phyloP scores from a whole-genome alignment of 148 eudicot species.

The Rhododendron mucronatum region DNA sequence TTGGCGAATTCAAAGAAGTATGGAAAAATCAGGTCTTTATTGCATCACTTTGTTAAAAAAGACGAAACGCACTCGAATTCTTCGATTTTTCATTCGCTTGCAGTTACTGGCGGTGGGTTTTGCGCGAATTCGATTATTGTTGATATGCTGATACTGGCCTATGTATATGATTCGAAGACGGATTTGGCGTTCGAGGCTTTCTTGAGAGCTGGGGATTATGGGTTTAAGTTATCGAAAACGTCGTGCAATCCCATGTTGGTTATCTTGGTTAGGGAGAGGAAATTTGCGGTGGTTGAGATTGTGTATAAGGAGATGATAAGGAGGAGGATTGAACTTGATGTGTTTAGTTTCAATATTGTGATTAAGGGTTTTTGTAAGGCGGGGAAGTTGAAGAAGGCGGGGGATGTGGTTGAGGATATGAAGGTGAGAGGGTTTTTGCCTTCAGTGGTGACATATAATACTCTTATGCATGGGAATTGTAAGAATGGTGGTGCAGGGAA shows the following conservation, averaged over 20 bases:
- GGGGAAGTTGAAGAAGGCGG: slow-evolving; percentile 58
- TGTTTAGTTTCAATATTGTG: slow-evolving; percentile 54
- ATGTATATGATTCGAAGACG: slow-evolving; percentile 30
- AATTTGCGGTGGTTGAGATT: slow-evolving; percentile 35
- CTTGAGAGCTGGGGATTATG: slow-evolving; percentile 65
- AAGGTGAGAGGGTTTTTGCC: slow-evolving; percentile 52
- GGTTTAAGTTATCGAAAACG: slow-evolving; percentile 44
- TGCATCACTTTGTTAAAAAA: slow-evolving; percentile 39
- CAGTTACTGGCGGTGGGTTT: slow-evolving; percentile 20
- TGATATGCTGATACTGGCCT: slow-evolving; percentile 55
- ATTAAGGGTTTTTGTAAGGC: slow-evolving; percentile 58
- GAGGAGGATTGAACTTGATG: slow-evolving; percentile 49
- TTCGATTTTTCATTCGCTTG: slow-evolving; percentile 43
- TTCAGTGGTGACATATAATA: slow-evolving; percentile 60
- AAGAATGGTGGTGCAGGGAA: slow-evolving; percentile 58
- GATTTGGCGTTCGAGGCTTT: slow-evolving; percentile 58
- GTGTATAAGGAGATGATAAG: slow-evolving; percentile 56
- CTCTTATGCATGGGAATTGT: slow-evolving; percentile 55
- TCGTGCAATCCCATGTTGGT: slow-evolving; percentile 59
- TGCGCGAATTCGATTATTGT: slow-evolving; percentile 38
- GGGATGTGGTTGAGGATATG: slow-evolving; percentile 70
- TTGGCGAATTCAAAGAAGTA: slow-evolving; percentile 35
- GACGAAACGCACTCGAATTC: slow-evolving; percentile 32
- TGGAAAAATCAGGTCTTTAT: slow-evolving; percentile 44
- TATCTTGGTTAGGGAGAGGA: slow-evolving; percentile 48